Percentiles rank a stretch among this genome's conserved stretches.
Evolutionary conservation across 177 flowering plant species (phyloP).

Genomic region (Vitis hybrid): DNA sequence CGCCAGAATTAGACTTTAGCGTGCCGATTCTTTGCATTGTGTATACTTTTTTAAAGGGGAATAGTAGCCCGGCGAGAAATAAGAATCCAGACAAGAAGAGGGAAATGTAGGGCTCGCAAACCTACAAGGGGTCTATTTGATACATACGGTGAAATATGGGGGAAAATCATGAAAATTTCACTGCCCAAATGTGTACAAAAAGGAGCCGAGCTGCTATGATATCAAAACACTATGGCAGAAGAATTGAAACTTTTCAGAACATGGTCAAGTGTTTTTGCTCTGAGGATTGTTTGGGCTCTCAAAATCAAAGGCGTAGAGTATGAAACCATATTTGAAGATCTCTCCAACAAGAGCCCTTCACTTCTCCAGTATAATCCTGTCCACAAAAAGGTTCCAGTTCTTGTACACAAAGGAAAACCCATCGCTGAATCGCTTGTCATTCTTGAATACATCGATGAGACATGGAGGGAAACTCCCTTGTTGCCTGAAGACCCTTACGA

Average conservation of each 20-base stretch:
- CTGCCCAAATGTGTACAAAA: too few relatives aligned
- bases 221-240: slow-evolving; percentile 7
- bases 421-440: slow-evolving; percentile 6
- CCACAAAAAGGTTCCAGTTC: slow-evolving; percentile 9
- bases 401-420: slow-evolving; percentile 1
- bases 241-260: slow-evolving; percentile 21
- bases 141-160: too few relatives aligned
- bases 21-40: too few relatives aligned
- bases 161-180: too few relatives aligned
- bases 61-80: too few relatives aligned
- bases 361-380: slow-evolving; percentile 10
- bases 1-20: too few relatives aligned
- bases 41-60: too few relatives aligned
- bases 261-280: slow-evolving; percentile 14
- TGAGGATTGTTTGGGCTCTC: slow-evolving; percentile 15
- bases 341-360: slow-evolving; percentile 5
- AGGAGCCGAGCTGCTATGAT: too few relatives aligned
- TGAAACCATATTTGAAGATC: neutral
- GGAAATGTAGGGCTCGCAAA: too few relatives aligned
- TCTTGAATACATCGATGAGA: slow-evolving; percentile 13
- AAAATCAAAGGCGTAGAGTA: slow-evolving; percentile 9
- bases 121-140: too few relatives aligned
- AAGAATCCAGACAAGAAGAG: too few relatives aligned
- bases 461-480: slow-evolving; percentile 17
- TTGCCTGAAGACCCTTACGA: slow-evolving; percentile 14